Evolutionary conservation across 495 filamentous ascomycete species (phyloP), one percentile per base, ranked within the genome.

Genomic region (Aspergillus baeticus): DNA sequence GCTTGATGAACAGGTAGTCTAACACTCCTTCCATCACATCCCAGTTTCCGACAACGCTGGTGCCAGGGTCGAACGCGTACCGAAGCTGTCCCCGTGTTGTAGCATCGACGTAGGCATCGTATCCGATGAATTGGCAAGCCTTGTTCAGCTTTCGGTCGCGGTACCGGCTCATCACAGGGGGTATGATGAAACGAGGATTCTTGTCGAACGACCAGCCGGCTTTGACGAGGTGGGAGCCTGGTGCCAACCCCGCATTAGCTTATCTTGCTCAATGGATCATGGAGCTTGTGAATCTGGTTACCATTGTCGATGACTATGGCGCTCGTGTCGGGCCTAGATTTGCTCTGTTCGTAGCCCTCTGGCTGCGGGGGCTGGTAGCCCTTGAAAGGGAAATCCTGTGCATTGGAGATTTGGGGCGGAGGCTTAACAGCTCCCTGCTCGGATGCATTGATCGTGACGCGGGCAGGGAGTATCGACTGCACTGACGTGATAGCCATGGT

Each of bases 281-380:
- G 17, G n/a, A 13, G 0, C 1, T n/a, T n/a, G 6, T 1, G 6
- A n/a, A n/a, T 26, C 33, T 26, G 36, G 61, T 50, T 73, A 96
- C 92, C 94, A 89, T 98, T 98, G 77, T 98, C 94, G 62, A 98
- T 98, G 56, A 98, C 89, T 62, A 98, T 96, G 34, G 92, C 90
- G 44, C 81, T 87, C 10, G 80, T 76, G 29, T 71, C 69, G 44
- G 76, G 74, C 59, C 71, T 77, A 15, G 75, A 72, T 51, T 78
- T 78, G 69, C 82, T 90, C 62, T 81, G 79, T 60, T 78, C 76
- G 58, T 83, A 86, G 15, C 84, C 87, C 60, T 90, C 87, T 6
- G 81, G 65, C 59, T 90, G 87, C 5, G 86, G 80, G 43, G 85
- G 72, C 20, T 85, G 75, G 58, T 84, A 87, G 56, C 87, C 85